Evolutionary conservation across 2,329 filamentous ascomycete genomes (phyloP).

Genomic region (Nothophaeocryptopus gaeumannii): DNA sequence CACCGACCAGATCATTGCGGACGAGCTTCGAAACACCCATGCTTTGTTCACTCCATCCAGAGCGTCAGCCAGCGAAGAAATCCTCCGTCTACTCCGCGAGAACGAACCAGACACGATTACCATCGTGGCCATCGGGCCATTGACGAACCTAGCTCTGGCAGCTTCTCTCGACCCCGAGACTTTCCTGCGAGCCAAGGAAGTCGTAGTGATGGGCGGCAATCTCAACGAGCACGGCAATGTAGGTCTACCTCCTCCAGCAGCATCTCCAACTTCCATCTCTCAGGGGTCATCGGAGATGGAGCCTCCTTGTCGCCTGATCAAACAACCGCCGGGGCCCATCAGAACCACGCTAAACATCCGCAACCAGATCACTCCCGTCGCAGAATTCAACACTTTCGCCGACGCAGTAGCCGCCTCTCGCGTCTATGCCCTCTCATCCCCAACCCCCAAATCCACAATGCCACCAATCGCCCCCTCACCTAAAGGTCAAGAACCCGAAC

Average conservation of each 20-base stretch:
- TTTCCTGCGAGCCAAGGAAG: constrained; percentile 83
- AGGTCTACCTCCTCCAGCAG: constrained; percentile 23
- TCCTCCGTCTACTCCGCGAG: constrained; percentile 78
- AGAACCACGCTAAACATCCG: constrained; percentile 25
- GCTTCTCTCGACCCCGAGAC: constrained; percentile 84
- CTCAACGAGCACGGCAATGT: constrained; percentile 75
- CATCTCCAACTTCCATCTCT: constrained; percentile 19
- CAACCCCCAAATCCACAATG: constrained; percentile 72
- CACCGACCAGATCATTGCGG: constrained; percentile 35
- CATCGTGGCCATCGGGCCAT: constrained; percentile 83
- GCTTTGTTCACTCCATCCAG: constrained; percentile 72
- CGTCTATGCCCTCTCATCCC: constrained; percentile 50
- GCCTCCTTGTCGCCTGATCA: constrained; percentile 40
- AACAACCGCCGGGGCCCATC: constrained; percentile 37
- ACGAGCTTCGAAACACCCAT: constrained; percentile 39
- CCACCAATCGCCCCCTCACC: constrained; percentile 58
- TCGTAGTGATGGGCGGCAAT: constrained; percentile 93
- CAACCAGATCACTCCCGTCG: constrained; percentile 66
- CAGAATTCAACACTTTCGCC: constrained; percentile 94
- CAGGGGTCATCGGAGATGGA: constrained; percentile 15
- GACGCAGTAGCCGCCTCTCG: constrained; percentile 57
- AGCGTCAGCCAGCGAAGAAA: constrained; percentile 74
- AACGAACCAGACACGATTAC: constrained; percentile 78
- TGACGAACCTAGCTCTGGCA: constrained; percentile 90
- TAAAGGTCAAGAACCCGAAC: constrained; percentile 26